phyloP scores from a whole-genome alignment of 768 basidiomycete genomes.

The Pleurotus pulmonarius region DNA sequence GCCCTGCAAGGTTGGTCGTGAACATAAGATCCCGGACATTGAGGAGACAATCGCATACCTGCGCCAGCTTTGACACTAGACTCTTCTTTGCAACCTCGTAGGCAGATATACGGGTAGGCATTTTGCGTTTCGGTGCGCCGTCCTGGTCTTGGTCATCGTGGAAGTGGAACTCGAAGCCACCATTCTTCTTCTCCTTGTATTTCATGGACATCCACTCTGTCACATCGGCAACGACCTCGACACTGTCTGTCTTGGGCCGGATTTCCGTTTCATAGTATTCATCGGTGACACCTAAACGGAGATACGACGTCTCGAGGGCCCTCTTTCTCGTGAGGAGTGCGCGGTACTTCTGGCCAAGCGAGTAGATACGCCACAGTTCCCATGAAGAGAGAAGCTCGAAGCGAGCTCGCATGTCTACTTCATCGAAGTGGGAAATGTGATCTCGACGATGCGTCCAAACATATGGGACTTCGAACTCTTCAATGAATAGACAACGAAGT shows the following conservation, averaged over 20 bases:
- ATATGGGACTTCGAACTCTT: conserved; percentile 92
- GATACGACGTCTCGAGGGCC: conserved; percentile 60
- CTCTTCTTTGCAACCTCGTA: conserved; percentile 85
- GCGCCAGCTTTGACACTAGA: conserved; percentile 70
- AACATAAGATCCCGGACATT: background rate
- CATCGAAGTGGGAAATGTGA: conserved; percentile 81
- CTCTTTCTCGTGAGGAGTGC: conserved; percentile 75
- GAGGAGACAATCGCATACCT: conserved; percentile 44
- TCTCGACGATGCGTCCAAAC: conserved; percentile 94
- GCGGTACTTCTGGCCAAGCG: conserved; percentile 87
- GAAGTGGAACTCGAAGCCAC: conserved; percentile 58
- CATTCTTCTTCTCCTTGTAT: conserved; percentile 72
- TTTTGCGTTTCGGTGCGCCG: conserved; percentile 63
- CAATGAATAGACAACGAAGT: conserved; percentile 79
- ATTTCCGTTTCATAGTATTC: conserved; percentile 75
- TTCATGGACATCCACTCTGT: conserved; percentile 89
- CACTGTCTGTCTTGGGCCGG: conserved; percentile 63
- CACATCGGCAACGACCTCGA: conserved; percentile 88
- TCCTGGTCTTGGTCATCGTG: conserved; percentile 66
- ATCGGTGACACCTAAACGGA: conserved; percentile 64
- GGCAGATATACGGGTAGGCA: conserved; percentile 78
- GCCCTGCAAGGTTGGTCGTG: conserved; percentile 41
- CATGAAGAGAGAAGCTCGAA: conserved; percentile 68
- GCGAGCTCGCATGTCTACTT: conserved; percentile 54
- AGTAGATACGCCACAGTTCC: conserved; percentile 90